Evolutionary conservation across 805 yeast genomes (phyloP), one percentile per base, ranked within the genome.

Genomic region (Wickerhamiella dianesei): DNA sequence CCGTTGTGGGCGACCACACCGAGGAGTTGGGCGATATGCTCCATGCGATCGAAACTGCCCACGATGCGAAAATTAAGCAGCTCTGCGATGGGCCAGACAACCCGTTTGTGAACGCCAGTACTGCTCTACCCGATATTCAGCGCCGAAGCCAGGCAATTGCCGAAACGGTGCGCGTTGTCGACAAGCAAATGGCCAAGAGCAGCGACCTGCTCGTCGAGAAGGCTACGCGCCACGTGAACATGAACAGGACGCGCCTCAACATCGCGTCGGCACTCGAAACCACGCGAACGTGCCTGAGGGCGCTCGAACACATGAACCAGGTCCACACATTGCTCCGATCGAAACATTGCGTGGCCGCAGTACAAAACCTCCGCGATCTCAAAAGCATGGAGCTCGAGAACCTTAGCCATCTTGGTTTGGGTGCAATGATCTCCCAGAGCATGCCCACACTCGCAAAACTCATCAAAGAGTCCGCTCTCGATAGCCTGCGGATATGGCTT

Each of bases 251-350:
- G 4, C 71, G 77, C 16, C 66, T 67, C 44, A 83, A 82, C 59
- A 79, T 89, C 50, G 74, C 75, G 45, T 85, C 82, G 53, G 80
- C 95, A 0, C 75, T 75, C 5, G 71, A 74, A 37, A 77, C 85
- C 18, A 75, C 89, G 35, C 76, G 74, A 46, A 71, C 79, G 44
- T 82, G 94, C 54, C 68, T 88, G 20, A 86, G 82, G 53, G 88
- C 88, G 8, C 70, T 89, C 47, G 95, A 88, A 58, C 73, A 82
- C 54, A 82, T 94, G 14, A 88, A 87, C 64, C 82, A 79, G 57
- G 83, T 87, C 43, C 85, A 86, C 59, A 88, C 83, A 37, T 68
- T 88, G 58, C 81, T 86, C 50, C 75, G 78, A 45, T 77, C 76
- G 49, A 77, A 78, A 56, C 79, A 80, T 55, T 84, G 83, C 56